phyloP scores from a whole-genome alignment of 495 filamentous ascomycete genomes.

The Neurospora tetraspora region DNA sequence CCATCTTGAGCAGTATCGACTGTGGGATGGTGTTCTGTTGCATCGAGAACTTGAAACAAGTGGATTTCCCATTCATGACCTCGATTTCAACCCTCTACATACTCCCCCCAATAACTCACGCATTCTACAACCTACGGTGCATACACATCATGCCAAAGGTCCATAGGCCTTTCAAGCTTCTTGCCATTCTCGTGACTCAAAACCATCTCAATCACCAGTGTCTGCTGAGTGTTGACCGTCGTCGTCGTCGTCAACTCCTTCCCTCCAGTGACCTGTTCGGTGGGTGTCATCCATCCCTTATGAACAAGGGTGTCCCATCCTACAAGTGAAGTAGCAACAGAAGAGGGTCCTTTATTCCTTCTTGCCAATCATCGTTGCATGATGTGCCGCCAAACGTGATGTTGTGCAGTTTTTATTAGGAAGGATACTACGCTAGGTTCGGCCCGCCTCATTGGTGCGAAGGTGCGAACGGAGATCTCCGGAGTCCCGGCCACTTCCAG shows the following conservation, averaged over 20 bases:
- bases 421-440: not conserved
- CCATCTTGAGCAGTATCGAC: too few relatives aligned
- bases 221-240: not conserved
- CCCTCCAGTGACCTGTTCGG: not conserved
- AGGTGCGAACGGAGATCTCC: not conserved
- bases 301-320: not conserved
- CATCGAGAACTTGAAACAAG: too few relatives aligned
- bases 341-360: not conserved
- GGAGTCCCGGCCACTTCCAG: not conserved
- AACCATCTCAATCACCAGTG: not conserved
- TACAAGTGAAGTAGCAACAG: not conserved
- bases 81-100: too few relatives aligned
- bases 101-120: too few relatives aligned
- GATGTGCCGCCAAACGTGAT: not conserved
- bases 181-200: not conserved
- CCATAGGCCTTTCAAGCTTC: not conserved
- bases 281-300: not conserved
- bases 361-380: not conserved
- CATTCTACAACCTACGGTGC: not conserved
- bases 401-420: not conserved
- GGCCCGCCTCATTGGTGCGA: not conserved
- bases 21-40: too few relatives aligned
- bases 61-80: too few relatives aligned
- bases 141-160: not conserved
- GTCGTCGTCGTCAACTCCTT: not conserved